Evolutionary conservation across 495 filamentous ascomycete species (phyloP).

Genomic region (Neurospora sp.): DNA sequence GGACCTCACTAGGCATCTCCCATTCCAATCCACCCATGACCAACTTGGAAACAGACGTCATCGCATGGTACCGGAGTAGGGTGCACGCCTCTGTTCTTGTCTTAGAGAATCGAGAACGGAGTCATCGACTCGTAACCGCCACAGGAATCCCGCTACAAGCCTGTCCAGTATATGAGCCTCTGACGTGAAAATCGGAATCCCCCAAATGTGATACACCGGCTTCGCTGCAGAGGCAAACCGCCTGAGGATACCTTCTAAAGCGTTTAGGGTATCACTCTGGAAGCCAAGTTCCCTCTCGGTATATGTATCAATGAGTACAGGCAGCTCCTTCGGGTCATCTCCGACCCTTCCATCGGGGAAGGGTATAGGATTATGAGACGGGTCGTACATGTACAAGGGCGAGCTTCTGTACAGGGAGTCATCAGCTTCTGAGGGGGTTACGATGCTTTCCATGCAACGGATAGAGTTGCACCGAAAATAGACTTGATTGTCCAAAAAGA

Average conservation of each 20-base stretch:
- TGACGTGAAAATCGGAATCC: not conserved
- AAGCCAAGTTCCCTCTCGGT: not conserved
- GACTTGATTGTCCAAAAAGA: not conserved
- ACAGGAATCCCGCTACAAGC: not conserved
- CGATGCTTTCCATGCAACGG: slow-evolving; percentile 9
- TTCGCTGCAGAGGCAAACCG: not conserved
- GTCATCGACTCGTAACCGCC: not conserved
- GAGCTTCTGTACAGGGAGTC: not conserved
- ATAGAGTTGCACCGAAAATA: not conserved
- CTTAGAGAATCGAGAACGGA: not conserved
- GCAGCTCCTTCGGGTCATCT: not conserved
- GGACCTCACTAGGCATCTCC: not conserved
- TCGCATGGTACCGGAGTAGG: not conserved
- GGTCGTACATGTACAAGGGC: not conserved
- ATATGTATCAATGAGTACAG: not conserved
- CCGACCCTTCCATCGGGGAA: not conserved
- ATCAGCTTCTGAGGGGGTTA: not conserved
- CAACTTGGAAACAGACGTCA: not conserved
- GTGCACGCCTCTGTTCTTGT: not conserved
- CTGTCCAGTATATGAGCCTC: not conserved
- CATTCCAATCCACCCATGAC: not conserved
- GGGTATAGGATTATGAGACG: not conserved
- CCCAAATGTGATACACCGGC: not conserved
- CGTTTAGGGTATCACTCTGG: not conserved
- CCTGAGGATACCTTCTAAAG: not conserved